Conservation (phyloP, 2,329 filamentous ascomycete genomes). For the Fusarium sp. region DNA sequence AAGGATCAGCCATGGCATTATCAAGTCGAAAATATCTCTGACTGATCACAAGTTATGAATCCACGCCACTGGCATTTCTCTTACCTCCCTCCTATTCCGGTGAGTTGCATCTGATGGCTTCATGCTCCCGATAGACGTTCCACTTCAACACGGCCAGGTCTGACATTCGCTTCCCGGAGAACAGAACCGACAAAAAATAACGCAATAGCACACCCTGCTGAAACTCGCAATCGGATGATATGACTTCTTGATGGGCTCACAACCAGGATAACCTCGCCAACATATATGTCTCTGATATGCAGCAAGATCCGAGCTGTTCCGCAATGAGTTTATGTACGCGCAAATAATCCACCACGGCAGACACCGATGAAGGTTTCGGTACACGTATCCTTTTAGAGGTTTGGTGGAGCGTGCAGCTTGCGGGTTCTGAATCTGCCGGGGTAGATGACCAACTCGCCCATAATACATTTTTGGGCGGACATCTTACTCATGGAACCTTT, state of each 20-base stretch:
- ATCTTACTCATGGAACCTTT: background rate
- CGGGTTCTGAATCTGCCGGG: background rate
- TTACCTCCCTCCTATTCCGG: too few relatives aligned
- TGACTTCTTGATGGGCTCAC: slow-evolving; percentile 15
- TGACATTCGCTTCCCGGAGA: too few relatives aligned
- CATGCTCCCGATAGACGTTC: too few relatives aligned
- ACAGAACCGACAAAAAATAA: too few relatives aligned
- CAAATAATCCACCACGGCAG: background rate
- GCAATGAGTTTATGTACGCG: slow-evolving; percentile 3
- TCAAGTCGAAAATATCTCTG: too few relatives aligned
- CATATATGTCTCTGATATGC: slow-evolving; percentile 6
- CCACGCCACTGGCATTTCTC: too few relatives aligned
- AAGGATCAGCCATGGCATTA: too few relatives aligned
- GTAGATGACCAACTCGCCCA: background rate
- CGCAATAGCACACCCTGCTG: slow-evolving; percentile 11
- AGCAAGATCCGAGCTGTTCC: background rate
- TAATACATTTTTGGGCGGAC: background rate
- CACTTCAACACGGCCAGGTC: too few relatives aligned
- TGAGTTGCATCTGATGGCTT: too few relatives aligned
- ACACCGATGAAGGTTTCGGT: slow-evolving; percentile 1
- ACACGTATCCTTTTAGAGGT: background rate
- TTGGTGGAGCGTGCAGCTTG: background rate
- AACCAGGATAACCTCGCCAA: slow-evolving; percentile 7
- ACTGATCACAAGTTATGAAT: too few relatives aligned
- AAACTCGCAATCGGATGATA: slow-evolving; percentile 10